Conservation (phyloP, 2,329 filamentous ascomycete species). For the Rutstroemia sp. region DNA sequence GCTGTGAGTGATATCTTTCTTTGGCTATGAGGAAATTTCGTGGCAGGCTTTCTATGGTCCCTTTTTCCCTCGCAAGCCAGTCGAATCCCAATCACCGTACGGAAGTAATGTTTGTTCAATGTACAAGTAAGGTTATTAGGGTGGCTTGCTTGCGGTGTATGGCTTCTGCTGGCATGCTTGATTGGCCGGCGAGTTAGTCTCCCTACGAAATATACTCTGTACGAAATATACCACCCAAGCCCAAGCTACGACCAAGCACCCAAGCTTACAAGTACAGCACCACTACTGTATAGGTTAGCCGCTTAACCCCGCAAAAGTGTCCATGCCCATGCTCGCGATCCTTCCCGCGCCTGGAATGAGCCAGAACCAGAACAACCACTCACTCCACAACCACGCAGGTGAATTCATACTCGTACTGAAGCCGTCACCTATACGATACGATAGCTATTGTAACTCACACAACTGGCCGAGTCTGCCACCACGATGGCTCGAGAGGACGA, state of each 20-base stretch:
- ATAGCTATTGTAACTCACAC: too few species aligned
- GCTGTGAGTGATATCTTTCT: neutral
- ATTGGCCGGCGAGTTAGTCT: too few species aligned
- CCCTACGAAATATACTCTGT: too few species aligned
- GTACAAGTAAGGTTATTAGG: neutral
- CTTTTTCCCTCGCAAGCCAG: neutral
- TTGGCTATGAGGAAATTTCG: constrained; percentile 1
- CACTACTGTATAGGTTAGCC: too few species aligned
- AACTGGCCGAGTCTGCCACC: too few species aligned
- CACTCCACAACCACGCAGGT: neutral
- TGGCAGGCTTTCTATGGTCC: constrained; percentile 6
- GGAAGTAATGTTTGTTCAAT: neutral
- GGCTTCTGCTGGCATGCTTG: too few species aligned
- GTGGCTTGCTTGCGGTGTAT: neutral
- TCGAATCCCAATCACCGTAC: neutral
- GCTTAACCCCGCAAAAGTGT: neutral
- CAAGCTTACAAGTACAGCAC: too few species aligned
- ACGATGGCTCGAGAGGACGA: constrained; percentile 12
- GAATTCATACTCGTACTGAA: neutral
- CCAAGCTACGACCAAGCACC: too few species aligned
- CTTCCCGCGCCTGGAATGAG: too few species aligned
- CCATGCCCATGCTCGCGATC: neutral
- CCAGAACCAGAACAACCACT: too few species aligned
- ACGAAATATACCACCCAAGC: too few species aligned
- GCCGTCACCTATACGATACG: too few species aligned